Evolutionary conservation across 2,329 filamentous ascomycete species (phyloP).

Genomic region (Colletotrichum aenigma): DNA sequence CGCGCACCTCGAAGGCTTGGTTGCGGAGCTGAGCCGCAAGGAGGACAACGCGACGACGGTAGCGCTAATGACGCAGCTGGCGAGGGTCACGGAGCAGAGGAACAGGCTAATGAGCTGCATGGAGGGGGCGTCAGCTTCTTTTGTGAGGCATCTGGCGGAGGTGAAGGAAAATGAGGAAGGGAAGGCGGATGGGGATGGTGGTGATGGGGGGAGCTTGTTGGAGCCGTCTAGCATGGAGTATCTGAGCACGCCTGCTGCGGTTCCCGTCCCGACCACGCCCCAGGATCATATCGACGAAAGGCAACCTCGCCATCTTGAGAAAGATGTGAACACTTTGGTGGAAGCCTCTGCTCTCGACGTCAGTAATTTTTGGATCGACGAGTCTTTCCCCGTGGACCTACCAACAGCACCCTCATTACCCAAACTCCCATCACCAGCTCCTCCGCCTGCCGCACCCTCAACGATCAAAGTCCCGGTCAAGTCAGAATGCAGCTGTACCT

Average conservation of each 20-base stretch:
- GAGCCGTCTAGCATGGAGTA: background rate
- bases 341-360: background rate
- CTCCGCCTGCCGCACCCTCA: background rate
- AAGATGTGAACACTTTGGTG: background rate
- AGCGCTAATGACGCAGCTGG: constrained; percentile 26
- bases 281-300: background rate
- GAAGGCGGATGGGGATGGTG: background rate
- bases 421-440: background rate
- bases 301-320: background rate
- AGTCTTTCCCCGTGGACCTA: background rate
- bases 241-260: background rate
- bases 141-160: background rate
- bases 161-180: background rate
- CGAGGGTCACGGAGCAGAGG: constrained; percentile 27
- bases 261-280: background rate
- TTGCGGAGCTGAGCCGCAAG: constrained; percentile 25
- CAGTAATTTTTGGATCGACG: background rate
- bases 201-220: background rate
- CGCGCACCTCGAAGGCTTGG: constrained; percentile 30
- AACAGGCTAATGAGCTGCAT: constrained; percentile 4
- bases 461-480: background rate
- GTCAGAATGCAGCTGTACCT: background rate
- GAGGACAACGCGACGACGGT: constrained; percentile 26
- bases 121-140: background rate
- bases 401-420: background rate